Percentiles rank a stretch among this genome's conserved stretches.
phyloP scores from a whole-genome alignment of 2,329 filamentous ascomycete species.

The Verticillium dahliae region DNA sequence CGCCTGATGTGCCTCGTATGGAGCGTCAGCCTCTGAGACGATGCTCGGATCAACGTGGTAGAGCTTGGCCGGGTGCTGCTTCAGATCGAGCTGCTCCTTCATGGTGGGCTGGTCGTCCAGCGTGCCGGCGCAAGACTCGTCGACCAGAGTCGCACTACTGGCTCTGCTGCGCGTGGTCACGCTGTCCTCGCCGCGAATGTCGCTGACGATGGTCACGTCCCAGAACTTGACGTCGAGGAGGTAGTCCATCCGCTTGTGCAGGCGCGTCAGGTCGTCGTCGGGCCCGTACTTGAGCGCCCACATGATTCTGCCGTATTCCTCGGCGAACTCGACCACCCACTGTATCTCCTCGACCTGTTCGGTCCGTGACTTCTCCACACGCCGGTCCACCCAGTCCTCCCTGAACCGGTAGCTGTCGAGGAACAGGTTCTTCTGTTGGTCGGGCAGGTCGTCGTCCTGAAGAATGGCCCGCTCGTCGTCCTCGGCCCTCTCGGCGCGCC shows the following conservation, averaged over 20 bases:
- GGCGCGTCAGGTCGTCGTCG: background rate
- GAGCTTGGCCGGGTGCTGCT: background rate
- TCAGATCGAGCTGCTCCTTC: background rate
- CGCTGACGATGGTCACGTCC: background rate
- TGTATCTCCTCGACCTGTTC: slow-evolving; percentile 17
- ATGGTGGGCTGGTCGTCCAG: background rate
- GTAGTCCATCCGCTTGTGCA: background rate
- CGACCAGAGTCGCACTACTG: background rate
- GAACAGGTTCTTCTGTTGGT: background rate
- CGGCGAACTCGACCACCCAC: slow-evolving; percentile 19
- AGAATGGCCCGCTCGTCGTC: background rate
- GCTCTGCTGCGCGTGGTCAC: background rate
- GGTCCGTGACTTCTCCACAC: slow-evolving; percentile 3
- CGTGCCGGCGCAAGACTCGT: background rate
- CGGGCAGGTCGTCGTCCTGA: background rate
- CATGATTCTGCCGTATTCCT: slow-evolving; percentile 16
- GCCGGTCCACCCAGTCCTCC: slow-evolving; percentile 6
- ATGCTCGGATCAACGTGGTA: background rate
- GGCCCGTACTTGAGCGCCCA: slow-evolving; percentile 11
- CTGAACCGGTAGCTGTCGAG: background rate
- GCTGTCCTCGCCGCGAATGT: background rate
- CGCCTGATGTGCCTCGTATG: background rate
- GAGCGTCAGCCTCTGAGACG: background rate
- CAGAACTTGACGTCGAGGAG: background rate
- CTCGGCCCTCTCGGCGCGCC: slow-evolving; percentile 7